phyloP scores from a whole-genome alignment of 2,329 filamentous ascomycete species.

The Monosporascus sp. region DNA sequence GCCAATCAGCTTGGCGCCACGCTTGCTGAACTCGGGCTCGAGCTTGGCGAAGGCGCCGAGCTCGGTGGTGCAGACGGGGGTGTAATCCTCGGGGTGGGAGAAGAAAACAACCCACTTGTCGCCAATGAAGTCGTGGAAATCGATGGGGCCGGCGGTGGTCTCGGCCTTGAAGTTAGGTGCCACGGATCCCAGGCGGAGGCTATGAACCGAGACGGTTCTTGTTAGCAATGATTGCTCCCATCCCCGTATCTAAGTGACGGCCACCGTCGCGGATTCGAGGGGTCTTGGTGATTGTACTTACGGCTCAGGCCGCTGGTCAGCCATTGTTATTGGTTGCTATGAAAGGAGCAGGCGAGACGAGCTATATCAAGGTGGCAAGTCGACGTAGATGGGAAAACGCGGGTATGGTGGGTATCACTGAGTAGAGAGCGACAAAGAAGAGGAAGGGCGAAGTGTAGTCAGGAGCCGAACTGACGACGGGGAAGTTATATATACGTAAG shows the following conservation, averaged over 20 bases:
- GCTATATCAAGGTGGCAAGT: background rate
- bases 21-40: conserved; percentile 79
- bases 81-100: conserved; percentile 86
- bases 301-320: conserved; percentile 23
- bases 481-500: background rate
- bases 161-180: conserved; percentile 83
- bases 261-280: no score
- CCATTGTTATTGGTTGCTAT: conserved; percentile 17
- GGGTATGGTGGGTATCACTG: conserved; percentile 5
- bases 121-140: conserved; percentile 78
- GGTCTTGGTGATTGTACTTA: conserved; percentile 12
- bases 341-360: background rate
- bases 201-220: conserved; percentile 17
- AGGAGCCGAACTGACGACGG: background rate
- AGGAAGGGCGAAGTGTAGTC: background rate
- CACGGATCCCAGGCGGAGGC: conserved; percentile 58
- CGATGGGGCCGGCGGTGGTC: conserved; percentile 70
- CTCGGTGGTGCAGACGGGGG: conserved; percentile 93
- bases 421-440: background rate
- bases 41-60: conserved; percentile 89
- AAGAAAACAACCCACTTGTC: conserved; percentile 78
- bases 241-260: background rate
- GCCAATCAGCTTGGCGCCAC: conserved; percentile 86
- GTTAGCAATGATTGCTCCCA: background rate
- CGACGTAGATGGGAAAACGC: conserved; percentile 1